Evolutionary conservation across 163 green algal species (phyloP).

Genomic region (Scenedesmus sp.): DNA sequence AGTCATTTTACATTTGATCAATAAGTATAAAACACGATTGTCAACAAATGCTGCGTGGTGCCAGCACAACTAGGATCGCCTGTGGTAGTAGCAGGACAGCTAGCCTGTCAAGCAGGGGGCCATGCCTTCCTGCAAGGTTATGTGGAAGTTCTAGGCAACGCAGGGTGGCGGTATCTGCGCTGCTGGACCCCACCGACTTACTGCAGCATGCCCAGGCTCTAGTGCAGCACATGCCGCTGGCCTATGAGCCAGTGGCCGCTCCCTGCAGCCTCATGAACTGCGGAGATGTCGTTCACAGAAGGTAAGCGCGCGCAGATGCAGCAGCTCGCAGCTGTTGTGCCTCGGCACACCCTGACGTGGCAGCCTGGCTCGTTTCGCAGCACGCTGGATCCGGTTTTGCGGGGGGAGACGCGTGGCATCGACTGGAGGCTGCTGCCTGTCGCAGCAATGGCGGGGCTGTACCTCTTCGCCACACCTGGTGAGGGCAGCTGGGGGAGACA

Average conservation of each 20-base stretch:
- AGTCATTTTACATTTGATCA: no score
- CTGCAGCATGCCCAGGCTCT: constrained; percentile 39
- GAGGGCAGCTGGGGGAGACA: constrained; percentile 5
- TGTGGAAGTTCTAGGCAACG: neutral
- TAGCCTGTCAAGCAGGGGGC: neutral
- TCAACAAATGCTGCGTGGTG: neutral
- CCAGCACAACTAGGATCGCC: neutral
- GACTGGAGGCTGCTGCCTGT: constrained; percentile 75
- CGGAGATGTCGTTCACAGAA: constrained; percentile 88
- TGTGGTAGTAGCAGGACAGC: constrained; percentile 17
- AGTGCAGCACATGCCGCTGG: constrained; percentile 31
- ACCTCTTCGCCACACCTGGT: constrained; percentile 83
- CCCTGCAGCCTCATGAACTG: constrained; percentile 92
- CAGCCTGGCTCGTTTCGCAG: constrained; percentile 59
- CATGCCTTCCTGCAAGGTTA: neutral
- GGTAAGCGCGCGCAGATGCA: constrained; percentile 59
- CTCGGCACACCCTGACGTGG: constrained; percentile 4
- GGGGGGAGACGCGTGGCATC: constrained; percentile 80
- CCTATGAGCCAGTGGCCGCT: constrained; percentile 71
- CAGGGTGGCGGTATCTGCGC: neutral
- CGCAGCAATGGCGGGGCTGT: constrained; percentile 65
- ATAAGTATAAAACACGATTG: neutral
- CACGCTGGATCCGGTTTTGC: constrained; percentile 87
- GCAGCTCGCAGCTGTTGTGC: neutral
- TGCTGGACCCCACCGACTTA: constrained; percentile 25